Base-by-base conservation (phyloP, 768 basidiomycete species). In the Leccinum disarticulatum region DNA sequence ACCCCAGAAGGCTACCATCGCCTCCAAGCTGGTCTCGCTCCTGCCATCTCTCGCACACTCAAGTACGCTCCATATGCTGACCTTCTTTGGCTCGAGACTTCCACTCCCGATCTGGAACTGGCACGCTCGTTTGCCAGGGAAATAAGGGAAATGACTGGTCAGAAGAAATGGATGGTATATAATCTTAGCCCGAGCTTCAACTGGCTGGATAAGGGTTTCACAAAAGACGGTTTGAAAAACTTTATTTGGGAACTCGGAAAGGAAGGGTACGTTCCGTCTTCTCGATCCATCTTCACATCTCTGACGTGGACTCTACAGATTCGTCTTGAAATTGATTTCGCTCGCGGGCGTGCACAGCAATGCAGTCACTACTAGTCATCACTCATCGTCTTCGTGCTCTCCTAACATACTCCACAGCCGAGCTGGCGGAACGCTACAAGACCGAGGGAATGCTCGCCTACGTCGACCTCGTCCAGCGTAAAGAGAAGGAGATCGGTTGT, bases 121-220 rank as follows among this genome's bases (percentile, higher is more conserved):
- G 94, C 94, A 3, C 80, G 84, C 35, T 82, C 79, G 33, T 93
- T 95, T 73, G 87, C 94, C 3, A 77, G 87, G 49, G 83, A 83
- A 68, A 90, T 95, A 65, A 78, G 89, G 55, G 83, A 83, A 62
- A 79, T 80, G 68, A 83, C 83, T 68, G 92, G 93, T 43, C 54
- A 64, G 55, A 59, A 59, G 62, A 91, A 87, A 67, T 87, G 85
- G 86, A 84, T 97, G 64, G 93, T 96, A 22, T 97, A 95, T 71
- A 97, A 96, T 71, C 77, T 97, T 58, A 94, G 92, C 67, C 95
- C 94, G 5, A 93, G 91, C 68, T 96, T 96, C 79, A 94, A 95
- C 72, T 96, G 93, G 94, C 77, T 84, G n/a, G 81, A 79, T 27
- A 86, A 88, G 66, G 93, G 93, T 14, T 95, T 90, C 73, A 82